Conservation (phyloP, 1,139 yeast species). For the Hansenula anomala region DNA sequence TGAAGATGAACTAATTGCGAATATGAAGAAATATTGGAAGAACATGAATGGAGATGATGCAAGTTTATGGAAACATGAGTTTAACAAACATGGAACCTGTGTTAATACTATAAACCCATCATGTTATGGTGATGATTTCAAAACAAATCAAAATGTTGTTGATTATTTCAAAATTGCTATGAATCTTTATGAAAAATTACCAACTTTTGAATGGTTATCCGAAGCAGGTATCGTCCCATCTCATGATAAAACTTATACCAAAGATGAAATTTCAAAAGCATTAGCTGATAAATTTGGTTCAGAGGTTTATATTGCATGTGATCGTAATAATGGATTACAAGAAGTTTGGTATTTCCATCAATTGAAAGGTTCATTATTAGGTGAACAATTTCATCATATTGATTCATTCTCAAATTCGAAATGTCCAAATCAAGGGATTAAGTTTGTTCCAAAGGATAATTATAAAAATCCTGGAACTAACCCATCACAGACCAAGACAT, state of each 20-base stretch:
- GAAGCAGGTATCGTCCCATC: conserved; percentile 71
- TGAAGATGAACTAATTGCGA: conserved; percentile 46
- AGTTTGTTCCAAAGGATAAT: conserved; percentile 77
- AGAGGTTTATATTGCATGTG: conserved; percentile 69
- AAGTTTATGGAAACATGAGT: conserved; percentile 86
- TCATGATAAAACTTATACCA: conserved; percentile 53
- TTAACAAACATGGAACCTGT: conserved; percentile 93
- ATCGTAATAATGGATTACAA: conserved; percentile 58
- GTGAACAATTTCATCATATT: conserved; percentile 62
- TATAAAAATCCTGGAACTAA: too few relatives aligned
- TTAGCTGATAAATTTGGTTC: conserved; percentile 55
- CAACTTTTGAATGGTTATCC: conserved; percentile 64
- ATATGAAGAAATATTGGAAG: conserved; percentile 70
- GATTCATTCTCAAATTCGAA: conserved; percentile 50
- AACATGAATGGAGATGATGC: conserved; percentile 73
- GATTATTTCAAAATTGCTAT: conserved; percentile 74
- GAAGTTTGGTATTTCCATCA: conserved; percentile 92
- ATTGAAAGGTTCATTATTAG: conserved; percentile 66
- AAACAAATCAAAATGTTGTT: conserved; percentile 54
- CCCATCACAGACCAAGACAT: conserved; percentile 25
- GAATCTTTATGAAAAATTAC: conserved; percentile 55
- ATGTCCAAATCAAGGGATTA: conserved; percentile 71
- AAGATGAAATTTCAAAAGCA: conserved; percentile 60
- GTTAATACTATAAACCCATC: conserved; percentile 54
- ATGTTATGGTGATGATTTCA: conserved; percentile 40